Evolutionary conservation across 1,284 basidiomycete species (phyloP), one percentile per base, ranked within the genome.

Genomic region (Leccinum brunneo-olivaceum): DNA sequence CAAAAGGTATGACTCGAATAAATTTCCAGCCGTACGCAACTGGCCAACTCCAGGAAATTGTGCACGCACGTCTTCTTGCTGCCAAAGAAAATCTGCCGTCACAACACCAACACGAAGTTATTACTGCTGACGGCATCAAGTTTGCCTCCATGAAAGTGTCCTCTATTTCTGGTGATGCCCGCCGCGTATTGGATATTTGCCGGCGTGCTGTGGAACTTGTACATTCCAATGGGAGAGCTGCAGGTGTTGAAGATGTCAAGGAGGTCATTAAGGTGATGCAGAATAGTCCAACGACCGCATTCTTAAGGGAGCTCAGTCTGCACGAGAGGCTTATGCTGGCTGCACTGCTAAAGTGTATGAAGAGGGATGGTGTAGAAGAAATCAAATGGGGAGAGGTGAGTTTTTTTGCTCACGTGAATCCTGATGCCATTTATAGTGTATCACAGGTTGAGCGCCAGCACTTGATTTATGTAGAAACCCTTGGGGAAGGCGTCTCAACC

Each of bases 21-120:
- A 90, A 95, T 52, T 99, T 98, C 67, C 80, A 88, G 59, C 89
- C 96, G 0, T 99, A 99, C 62, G 84, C 77, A 15, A 84, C 83
- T 21, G 60, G 68, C 2, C 88, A 96, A 55, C 74, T 99, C 3
- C 79, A 88, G 45, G 77, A 85, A 53, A 98, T 99, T 50, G 88
- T 98, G 7, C 77, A 82, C 34, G 81, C 89, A 0, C 79, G 96
- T 4, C 68, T 98, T 34, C 66, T 67, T 2, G 78, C 70, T 39
- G 76, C 80, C 2, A 75, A 73, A 41, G 74, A 74, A 35, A 71
- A 72, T 14, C 62, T 79, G 14, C 30, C 49, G 44, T 16, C 47
- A n/a, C 35, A 50, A 19, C 32, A 57, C 28, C 62, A 65, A 15
- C 62, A 64, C 0, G 73, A 76, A 19, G 82, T 89, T 9, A 77